phyloP scores from a whole-genome alignment of 2,329 filamentous ascomycete genomes.

The Stachybotrys elegans region DNA sequence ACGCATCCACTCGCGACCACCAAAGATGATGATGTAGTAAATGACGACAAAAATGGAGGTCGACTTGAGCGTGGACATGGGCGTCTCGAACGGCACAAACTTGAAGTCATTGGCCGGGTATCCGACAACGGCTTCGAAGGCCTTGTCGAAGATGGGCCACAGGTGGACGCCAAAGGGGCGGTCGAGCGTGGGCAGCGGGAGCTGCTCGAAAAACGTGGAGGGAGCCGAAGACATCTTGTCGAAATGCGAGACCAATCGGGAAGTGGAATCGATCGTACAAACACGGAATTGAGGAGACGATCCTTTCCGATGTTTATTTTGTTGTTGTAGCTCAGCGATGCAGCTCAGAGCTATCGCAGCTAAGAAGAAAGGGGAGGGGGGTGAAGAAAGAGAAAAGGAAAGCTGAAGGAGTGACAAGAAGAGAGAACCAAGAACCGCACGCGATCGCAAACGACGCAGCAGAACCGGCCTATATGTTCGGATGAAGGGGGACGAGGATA shows the following conservation, averaged over 20 bases:
- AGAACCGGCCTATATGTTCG: constrained; percentile 20
- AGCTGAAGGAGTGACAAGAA: constrained; percentile 32
- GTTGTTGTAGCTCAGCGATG: too few species aligned
- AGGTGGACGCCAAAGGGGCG: constrained; percentile 85
- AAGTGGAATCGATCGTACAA: too few species aligned
- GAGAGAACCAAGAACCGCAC: constrained; percentile 17
- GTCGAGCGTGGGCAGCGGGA: constrained; percentile 76
- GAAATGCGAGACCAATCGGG: too few species aligned
- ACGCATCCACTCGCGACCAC: constrained; percentile 88
- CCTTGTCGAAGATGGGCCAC: constrained; percentile 93
- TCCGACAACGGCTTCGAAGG: constrained; percentile 69
- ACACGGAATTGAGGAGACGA: too few species aligned
- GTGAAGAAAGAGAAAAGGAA: constrained; percentile 10
- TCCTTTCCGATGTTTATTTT: too few species aligned
- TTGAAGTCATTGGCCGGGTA: constrained; percentile 83
- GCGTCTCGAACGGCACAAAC: constrained; percentile 76
- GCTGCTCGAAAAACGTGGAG: constrained; percentile 45
- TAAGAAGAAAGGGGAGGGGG: constrained; percentile 21
- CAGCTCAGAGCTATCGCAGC: too few species aligned
- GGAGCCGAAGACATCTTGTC: constrained; percentile 30
- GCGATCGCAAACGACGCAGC: constrained; percentile 4
- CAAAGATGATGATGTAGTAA: constrained; percentile 94
- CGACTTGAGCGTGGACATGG: constrained; percentile 84
- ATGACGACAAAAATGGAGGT: constrained; percentile 74
- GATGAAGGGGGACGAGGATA: constrained; percentile 18